phyloP scores from a whole-genome alignment of 768 basidiomycete genomes.

The Polyporus arcularius region DNA sequence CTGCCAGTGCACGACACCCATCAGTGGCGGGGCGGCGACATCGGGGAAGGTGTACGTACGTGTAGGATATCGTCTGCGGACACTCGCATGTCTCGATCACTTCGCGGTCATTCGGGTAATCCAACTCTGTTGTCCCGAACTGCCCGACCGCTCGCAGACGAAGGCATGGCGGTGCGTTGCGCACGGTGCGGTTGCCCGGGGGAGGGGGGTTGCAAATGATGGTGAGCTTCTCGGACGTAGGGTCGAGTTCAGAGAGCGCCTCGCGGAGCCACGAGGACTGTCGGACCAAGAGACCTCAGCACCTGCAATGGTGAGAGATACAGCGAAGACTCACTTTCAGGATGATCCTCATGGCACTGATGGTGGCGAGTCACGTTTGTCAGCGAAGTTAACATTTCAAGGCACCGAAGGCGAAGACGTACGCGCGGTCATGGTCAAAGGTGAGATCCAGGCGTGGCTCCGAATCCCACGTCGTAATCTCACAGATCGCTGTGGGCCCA shows the following conservation, averaged over 20 bases:
- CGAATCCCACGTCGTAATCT: conserved; percentile 82
- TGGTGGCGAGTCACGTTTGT: neutral
- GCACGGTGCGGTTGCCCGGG: conserved; percentile 27
- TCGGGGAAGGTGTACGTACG: conserved; percentile 43
- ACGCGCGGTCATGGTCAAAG: conserved; percentile 71
- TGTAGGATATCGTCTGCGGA: conserved; percentile 61
- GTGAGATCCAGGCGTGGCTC: conserved; percentile 80
- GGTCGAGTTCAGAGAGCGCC: conserved; percentile 87
- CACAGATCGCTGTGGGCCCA: conserved; percentile 85
- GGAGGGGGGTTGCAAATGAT: conserved; percentile 74
- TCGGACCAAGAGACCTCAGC: neutral
- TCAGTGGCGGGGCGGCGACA: neutral
- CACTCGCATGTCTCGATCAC: conserved; percentile 93
- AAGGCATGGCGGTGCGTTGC: conserved; percentile 59
- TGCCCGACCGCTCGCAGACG: conserved; percentile 80
- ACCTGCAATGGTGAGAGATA: neutral
- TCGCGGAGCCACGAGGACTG: conserved; percentile 93
- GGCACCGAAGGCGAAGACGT: conserved; percentile 25
- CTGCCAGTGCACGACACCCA: conserved; percentile 39
- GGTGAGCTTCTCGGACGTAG: conserved; percentile 82
- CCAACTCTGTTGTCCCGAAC: conserved; percentile 91
- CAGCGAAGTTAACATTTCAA: neutral
- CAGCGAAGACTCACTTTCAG: conserved; percentile 58
- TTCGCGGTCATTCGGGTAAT: conserved; percentile 91
- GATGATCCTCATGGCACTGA: conserved; percentile 68